phyloP scores from a whole-genome alignment of 73 alveolate species.

The Paramecium sonneborni region DNA sequence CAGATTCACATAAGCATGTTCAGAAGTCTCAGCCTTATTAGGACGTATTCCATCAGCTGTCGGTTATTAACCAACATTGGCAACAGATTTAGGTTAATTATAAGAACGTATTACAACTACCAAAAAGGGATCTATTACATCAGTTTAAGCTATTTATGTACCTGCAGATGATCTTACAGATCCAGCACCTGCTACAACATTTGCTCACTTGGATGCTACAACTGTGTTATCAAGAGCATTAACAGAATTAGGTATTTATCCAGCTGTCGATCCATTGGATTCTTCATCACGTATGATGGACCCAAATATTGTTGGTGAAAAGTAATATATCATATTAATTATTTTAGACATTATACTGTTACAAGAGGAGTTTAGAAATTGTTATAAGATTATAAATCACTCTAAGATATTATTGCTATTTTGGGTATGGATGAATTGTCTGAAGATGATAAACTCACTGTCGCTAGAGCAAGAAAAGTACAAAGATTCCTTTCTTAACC shows the following conservation, averaged over 20 bases:
- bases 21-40: conserved; percentile 98
- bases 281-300: conserved; percentile 97
- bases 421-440: conserved; percentile 98
- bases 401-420: conserved; percentile 97
- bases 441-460: conserved; percentile 96
- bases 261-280: conserved; percentile 99
- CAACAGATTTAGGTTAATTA: conserved; percentile 96
- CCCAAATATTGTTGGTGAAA: conserved; percentile 93
- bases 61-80: conserved; percentile 98
- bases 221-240: conserved; percentile 94
- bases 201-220: conserved; percentile 98
- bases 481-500: conserved; percentile 86
- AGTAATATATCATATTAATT: not conserved
- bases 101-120: conserved; percentile 98
- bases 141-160: conserved; percentile 97
- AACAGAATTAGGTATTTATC: conserved; percentile 97
- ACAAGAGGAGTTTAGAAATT: conserved; percentile 92
- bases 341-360: conserved; percentile 71
- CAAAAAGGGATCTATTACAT: conserved; percentile 97
- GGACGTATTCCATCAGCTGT: conserved; percentile 99
- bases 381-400: conserved; percentile 90
- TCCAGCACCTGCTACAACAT: conserved; percentile 99
- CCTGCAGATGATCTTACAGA: conserved; percentile 98
- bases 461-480: conserved; percentile 97
- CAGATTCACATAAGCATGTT: conserved; percentile 98